These are phyloP conservation scores for Pichia thaimueangensis DNA, from an alignment of 805 yeast genomes.

Conservation along the genomic window DNA sequence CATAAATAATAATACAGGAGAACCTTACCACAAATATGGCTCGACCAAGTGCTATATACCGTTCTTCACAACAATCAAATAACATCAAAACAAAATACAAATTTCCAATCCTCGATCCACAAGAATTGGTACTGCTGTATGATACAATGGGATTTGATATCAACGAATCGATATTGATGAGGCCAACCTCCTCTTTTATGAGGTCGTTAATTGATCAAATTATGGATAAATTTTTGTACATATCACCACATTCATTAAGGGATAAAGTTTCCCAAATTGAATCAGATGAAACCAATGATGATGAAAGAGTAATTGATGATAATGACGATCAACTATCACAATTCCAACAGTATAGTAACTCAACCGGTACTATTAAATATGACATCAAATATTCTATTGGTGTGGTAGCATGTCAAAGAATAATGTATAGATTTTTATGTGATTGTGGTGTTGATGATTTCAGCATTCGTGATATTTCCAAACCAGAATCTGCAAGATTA, in stretches of 20 bases:
- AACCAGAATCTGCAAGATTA: constrained; percentile 67
- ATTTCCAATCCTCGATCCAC: constrained; percentile 29
- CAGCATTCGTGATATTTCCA: constrained; percentile 61
- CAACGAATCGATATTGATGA: constrained; percentile 25
- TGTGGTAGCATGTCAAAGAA: constrained; percentile 51
- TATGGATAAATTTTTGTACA: constrained; percentile 29
- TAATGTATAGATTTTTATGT: constrained; percentile 54
- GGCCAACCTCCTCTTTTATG: constrained; percentile 30
- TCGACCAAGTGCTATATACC: constrained; percentile 32
- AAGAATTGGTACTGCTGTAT: constrained; percentile 24
- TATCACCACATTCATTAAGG: constrained; percentile 27
- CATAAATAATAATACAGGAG: no score
- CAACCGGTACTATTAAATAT: constrained; percentile 10
- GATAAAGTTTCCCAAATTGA: constrained; percentile 23
- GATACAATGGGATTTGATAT: constrained; percentile 26
- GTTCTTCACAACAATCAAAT: constrained; percentile 22
- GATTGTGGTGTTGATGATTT: constrained; percentile 78
- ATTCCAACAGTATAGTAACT: constrained; percentile 11
- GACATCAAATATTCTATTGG: constrained; percentile 35
- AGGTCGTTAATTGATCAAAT: constrained; percentile 29
- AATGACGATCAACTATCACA: neutral
- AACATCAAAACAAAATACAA: constrained; percentile 22
- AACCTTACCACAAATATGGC: constrained; percentile 21
- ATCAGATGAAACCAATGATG: constrained; percentile 14
- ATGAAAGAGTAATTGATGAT: neutral